Evolutionary conservation across 2,329 filamentous ascomycete genomes (phyloP).

Genomic region (Epichloe typhina): DNA sequence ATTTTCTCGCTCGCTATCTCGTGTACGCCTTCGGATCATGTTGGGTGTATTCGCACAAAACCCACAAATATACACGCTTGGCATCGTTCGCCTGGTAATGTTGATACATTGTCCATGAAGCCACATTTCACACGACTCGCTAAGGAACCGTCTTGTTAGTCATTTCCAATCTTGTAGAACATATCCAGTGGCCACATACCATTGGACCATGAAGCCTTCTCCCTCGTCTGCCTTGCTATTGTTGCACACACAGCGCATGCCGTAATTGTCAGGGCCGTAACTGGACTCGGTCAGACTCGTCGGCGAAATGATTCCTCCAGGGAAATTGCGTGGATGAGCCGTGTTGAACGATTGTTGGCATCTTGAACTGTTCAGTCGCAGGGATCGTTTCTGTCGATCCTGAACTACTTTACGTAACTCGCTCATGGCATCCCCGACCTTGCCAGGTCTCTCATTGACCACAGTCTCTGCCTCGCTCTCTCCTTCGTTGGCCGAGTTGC

Average conservation of each 20-base stretch:
- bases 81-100: slow-evolving; percentile 41
- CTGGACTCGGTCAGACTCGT: slow-evolving; percentile 37
- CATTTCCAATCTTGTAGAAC: neutral
- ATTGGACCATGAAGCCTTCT: slow-evolving; percentile 48
- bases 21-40: slow-evolving; percentile 32
- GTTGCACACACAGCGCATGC: slow-evolving; percentile 45
- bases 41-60: slow-evolving; percentile 50
- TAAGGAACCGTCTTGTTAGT: slow-evolving; percentile 14
- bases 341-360: slow-evolving; percentile 22
- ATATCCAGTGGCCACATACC: slow-evolving; percentile 28
- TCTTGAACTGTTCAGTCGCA: slow-evolving; percentile 18
- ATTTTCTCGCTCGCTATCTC: slow-evolving; percentile 27
- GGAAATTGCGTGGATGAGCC: slow-evolving; percentile 19
- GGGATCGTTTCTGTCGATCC: slow-evolving; percentile 31
- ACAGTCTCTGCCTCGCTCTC: slow-evolving; percentile 50
- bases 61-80: slow-evolving; percentile 49
- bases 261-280: slow-evolving; percentile 26
- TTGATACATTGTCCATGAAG: slow-evolving; percentile 51
- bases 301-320: slow-evolving; percentile 34
- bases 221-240: slow-evolving; percentile 29
- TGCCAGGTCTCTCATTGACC: slow-evolving; percentile 30
- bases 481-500: slow-evolving; percentile 25
- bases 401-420: slow-evolving; percentile 47
- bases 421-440: slow-evolving; percentile 43
- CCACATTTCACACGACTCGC: slow-evolving; percentile 52